These are phyloP conservation scores for Stachybotrys chartarum DNA, from an alignment of 2,329 filamentous ascomycete genomes.

Conservation along the genomic window DNA sequence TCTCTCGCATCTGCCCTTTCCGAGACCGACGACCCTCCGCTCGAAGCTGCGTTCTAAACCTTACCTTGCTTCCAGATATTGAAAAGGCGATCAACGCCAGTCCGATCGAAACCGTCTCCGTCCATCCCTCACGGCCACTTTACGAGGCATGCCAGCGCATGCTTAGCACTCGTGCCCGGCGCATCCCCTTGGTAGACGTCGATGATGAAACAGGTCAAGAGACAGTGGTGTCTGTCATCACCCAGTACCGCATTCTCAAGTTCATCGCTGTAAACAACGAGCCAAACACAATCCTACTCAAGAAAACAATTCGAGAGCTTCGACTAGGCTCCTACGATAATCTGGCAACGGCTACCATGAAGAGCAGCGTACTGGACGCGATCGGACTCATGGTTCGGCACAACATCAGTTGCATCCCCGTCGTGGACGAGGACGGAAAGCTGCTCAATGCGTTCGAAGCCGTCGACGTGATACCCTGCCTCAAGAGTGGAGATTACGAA, in stretches of 20 bases:
- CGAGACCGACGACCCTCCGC: background rate
- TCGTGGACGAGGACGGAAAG: conserved; percentile 69
- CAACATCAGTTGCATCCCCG: conserved; percentile 92
- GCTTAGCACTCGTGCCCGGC: conserved; percentile 85
- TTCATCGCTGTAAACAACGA: conserved; percentile 93
- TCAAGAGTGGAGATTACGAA: conserved; percentile 89
- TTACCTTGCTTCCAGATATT: conserved; percentile 56
- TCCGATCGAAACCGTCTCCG: conserved; percentile 92
- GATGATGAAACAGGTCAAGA: conserved; percentile 90
- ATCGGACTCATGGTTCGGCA: conserved; percentile 88
- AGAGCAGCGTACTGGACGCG: conserved; percentile 84
- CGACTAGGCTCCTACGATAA: conserved; percentile 77
- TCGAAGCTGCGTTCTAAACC: background rate
- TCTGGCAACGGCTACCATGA: conserved; percentile 79
- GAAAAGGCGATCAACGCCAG: conserved; percentile 88
- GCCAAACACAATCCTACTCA: conserved; percentile 78
- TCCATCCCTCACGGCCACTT: conserved; percentile 80
- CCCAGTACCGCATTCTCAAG: conserved; percentile 96
- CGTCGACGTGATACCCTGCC: conserved; percentile 92
- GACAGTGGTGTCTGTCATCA: conserved; percentile 94
- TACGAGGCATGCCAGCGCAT: conserved; percentile 95
- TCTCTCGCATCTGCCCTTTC: background rate
- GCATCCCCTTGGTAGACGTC: conserved; percentile 87
- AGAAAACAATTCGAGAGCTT: conserved; percentile 80
- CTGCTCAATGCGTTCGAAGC: conserved; percentile 97